phyloP scores from a whole-genome alignment of 1,284 basidiomycete genomes.

The Kalmanozyma brasiliensis region DNA sequence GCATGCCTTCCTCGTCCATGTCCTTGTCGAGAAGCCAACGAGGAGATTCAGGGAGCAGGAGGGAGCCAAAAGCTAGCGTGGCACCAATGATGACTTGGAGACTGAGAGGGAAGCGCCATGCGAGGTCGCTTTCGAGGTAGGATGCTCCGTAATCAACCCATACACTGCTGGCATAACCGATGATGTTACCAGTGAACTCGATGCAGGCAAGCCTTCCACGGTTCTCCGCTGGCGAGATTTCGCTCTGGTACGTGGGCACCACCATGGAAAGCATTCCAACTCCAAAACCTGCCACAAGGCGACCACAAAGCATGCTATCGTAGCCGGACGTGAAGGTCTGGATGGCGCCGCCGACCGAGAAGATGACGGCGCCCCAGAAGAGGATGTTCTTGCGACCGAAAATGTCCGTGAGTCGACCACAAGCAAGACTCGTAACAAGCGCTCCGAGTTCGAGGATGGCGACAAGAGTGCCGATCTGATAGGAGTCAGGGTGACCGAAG shows the following conservation, averaged over 20 bases:
- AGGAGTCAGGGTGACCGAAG: constrained; percentile 74
- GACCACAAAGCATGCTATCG: constrained; percentile 84
- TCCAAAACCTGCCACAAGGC: constrained; percentile 88
- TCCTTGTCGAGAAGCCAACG: constrained; percentile 93
- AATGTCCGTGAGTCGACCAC: constrained; percentile 85
- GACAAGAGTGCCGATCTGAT: constrained; percentile 76
- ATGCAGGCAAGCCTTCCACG: constrained; percentile 78
- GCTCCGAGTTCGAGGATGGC: constrained; percentile 89
- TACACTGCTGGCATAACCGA: constrained; percentile 93
- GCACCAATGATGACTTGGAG: constrained; percentile 77
- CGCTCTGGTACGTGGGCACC: constrained; percentile 96
- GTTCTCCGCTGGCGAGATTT: constrained; percentile 93
- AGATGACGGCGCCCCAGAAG: constrained; percentile 85
- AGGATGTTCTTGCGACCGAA: constrained; percentile 89
- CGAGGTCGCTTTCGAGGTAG: constrained; percentile 72
- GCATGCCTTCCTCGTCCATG: constrained; percentile 84
- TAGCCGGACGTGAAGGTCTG: constrained; percentile 90
- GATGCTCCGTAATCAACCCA: constrained; percentile 85
- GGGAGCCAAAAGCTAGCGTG: constrained; percentile 82
- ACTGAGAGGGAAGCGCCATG: constrained; percentile 69
- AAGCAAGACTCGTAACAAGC: constrained; percentile 80
- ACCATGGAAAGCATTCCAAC: constrained; percentile 89
- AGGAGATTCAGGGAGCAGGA: constrained; percentile 92
- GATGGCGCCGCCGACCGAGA: constrained; percentile 86
- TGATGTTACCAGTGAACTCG: constrained; percentile 88